A percentile compares a stretch with the other conserved stretches of the same genome.
These are phyloP conservation scores for Talaromyces sp. DNA, from an alignment of 2,329 filamentous ascomycete genomes.

Conservation along the genomic window DNA sequence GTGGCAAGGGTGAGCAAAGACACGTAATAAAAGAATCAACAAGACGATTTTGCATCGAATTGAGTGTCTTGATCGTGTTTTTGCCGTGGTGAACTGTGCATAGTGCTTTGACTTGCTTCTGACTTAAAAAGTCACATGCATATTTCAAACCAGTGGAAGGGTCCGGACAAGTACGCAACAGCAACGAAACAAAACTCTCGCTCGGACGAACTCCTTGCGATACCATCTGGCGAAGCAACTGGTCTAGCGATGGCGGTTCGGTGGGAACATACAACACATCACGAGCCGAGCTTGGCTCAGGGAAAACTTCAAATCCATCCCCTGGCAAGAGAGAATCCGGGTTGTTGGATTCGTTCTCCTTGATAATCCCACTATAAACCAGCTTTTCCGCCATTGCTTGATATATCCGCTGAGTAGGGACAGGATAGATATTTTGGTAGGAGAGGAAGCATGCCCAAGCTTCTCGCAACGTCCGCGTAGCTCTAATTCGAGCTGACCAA, in stretches of 20 bases:
- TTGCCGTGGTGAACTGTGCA: conserved; percentile 19
- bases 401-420: conserved; percentile 41
- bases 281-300: conserved; percentile 52
- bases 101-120: conserved; percentile 29
- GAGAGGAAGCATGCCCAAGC: conserved; percentile 61
- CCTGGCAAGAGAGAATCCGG: conserved; percentile 43
- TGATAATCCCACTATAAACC: conserved; percentile 25
- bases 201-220: conserved; percentile 39
- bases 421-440: conserved; percentile 42
- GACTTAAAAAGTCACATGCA: conserved; percentile 22
- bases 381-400: conserved; percentile 55
- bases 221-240: conserved; percentile 48
- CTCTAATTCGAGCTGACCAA: conserved; percentile 55
- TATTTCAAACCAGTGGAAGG: conserved; percentile 39
- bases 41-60: conserved; percentile 27
- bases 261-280: conserved; percentile 54
- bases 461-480: conserved; percentile 57
- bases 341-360: conserved; percentile 16
- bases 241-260: conserved; percentile 47
- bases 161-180: conserved; percentile 42
- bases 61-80: conserved; percentile 18
- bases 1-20: conserved; percentile 24
- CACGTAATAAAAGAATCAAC: conserved; percentile 43
- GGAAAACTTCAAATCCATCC: conserved; percentile 50
- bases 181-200: conserved; percentile 41